phyloP scores from a whole-genome alignment of 495 filamentous ascomycete genomes.

The Platismatia glauca region DNA sequence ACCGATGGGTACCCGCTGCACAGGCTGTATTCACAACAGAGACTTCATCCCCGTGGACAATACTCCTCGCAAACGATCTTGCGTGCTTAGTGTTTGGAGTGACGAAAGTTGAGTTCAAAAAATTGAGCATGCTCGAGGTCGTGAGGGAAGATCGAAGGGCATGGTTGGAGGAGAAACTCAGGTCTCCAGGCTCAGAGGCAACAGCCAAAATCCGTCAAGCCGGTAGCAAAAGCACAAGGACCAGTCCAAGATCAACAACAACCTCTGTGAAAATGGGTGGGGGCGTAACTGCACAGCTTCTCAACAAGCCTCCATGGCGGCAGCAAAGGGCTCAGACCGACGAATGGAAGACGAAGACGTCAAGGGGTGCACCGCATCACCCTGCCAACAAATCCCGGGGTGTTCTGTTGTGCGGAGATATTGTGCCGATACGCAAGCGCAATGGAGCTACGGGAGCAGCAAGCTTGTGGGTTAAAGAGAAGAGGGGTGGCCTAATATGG shows the following conservation, averaged over 20 bases:
- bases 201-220: slow-evolving; percentile 35
- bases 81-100: slow-evolving; percentile 95
- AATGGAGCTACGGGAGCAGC: slow-evolving; percentile 86
- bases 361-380: slow-evolving; percentile 42
- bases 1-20: slow-evolving; percentile 79
- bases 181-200: slow-evolving; percentile 45
- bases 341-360: slow-evolving; percentile 52
- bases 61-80: slow-evolving; percentile 92
- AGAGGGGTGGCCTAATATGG: slow-evolving; percentile 88
- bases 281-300: slow-evolving; percentile 74
- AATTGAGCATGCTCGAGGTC: slow-evolving; percentile 90
- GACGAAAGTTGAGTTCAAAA: slow-evolving; percentile 84
- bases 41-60: slow-evolving; percentile 81
- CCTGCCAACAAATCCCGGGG: slow-evolving; percentile 70
- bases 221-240: slow-evolving; percentile 36
- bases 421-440: slow-evolving; percentile 91
- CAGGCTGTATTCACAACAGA: slow-evolving; percentile 97
- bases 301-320: slow-evolving; percentile 81
- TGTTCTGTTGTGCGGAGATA: slow-evolving; percentile 89
- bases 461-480: slow-evolving; percentile 97
- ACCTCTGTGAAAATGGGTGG: slow-evolving; percentile 58
- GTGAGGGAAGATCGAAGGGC: slow-evolving; percentile 76
- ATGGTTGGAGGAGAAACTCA: slow-evolving; percentile 85
- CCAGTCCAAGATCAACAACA: slow-evolving; percentile 36
- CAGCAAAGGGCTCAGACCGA: slow-evolving; percentile 67